Conservation (phyloP, 441 rosid genomes). For the Capsella rubella region DNA sequence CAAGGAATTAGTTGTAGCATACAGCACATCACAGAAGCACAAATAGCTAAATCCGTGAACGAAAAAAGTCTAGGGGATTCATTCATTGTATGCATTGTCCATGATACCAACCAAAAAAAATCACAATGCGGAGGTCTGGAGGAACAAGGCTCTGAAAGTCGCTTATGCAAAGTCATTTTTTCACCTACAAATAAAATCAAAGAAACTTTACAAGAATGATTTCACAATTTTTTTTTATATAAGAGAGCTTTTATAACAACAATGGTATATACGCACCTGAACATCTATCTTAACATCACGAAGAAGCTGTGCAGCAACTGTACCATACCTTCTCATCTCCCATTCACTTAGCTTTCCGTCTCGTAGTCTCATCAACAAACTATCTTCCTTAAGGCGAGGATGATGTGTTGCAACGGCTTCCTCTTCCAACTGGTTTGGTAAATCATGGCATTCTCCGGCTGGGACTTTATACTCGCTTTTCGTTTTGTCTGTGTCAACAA, state of each 20-base stretch:
- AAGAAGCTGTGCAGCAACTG: conserved; percentile 96
- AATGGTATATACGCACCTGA: conserved; percentile 28
- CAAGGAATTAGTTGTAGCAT: neutral
- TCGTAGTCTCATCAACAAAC: conserved; percentile 47
- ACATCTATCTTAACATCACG: conserved; percentile 67
- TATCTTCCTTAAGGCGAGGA: conserved; percentile 44
- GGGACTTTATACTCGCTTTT: conserved; percentile 25
- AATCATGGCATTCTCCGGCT: conserved; percentile 34
- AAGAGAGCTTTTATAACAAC: neutral
- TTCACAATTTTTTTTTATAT: neutral
- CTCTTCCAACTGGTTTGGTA: conserved; percentile 32
- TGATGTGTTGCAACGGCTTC: conserved; percentile 33
- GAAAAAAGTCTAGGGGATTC: neutral
- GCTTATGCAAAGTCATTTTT: conserved; percentile 27
- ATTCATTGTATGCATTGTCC: conserved; percentile 8
- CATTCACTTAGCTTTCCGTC: conserved; percentile 72
- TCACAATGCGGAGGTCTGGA: neutral
- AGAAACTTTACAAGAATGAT: neutral
- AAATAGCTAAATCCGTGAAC: conserved; percentile 8
- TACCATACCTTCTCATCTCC: conserved; percentile 93
- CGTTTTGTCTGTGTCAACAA: conserved; percentile 44
- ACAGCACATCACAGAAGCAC: conserved; percentile 9
- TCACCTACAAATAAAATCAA: conserved; percentile 36
- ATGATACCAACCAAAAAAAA: neutral
- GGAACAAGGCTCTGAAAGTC: conserved; percentile 3